Conservation (phyloP, 768 basidiomycete species). For the Astraeus odoratus region DNA sequence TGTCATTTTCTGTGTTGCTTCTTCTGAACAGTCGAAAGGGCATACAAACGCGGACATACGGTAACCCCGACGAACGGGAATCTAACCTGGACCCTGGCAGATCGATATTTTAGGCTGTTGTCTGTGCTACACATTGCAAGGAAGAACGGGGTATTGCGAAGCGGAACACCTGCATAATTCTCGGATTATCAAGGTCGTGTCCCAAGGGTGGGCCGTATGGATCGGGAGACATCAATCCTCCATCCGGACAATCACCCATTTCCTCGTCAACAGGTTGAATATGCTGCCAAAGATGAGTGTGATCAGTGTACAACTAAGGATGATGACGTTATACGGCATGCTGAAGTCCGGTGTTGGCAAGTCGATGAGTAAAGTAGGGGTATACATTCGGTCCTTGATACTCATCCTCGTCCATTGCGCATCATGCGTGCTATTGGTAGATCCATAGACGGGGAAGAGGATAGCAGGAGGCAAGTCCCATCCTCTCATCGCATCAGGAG, state of each 20-base stretch:
- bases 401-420: background rate
- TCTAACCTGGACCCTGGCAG: no score
- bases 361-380: conserved; percentile 75
- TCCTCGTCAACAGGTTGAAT: conserved; percentile 80
- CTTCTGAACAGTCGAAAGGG: no score
- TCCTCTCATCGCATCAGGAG: conserved; percentile 90
- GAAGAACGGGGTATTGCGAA: no score
- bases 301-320: conserved; percentile 86
- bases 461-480: conserved; percentile 90
- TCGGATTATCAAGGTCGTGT: no score
- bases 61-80: no score
- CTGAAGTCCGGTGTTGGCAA: conserved; percentile 98
- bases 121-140: no score
- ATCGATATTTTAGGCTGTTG: no score
- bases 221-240: conserved; percentile 30
- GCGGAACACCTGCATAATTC: no score
- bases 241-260: conserved; percentile 55
- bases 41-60: no score
- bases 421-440: background rate
- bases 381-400: conserved; percentile 54
- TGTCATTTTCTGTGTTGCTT: no score
- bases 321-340: conserved; percentile 99
- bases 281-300: conserved; percentile 91
- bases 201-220: background rate
- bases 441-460: conserved; percentile 35